A percentile compares a stretch with the other conserved stretches of the same genome.
These are phyloP conservation scores for Sugiyamaella lignohabitans DNA, from an alignment of 805 yeast genomes.

Conservation along the genomic window DNA sequence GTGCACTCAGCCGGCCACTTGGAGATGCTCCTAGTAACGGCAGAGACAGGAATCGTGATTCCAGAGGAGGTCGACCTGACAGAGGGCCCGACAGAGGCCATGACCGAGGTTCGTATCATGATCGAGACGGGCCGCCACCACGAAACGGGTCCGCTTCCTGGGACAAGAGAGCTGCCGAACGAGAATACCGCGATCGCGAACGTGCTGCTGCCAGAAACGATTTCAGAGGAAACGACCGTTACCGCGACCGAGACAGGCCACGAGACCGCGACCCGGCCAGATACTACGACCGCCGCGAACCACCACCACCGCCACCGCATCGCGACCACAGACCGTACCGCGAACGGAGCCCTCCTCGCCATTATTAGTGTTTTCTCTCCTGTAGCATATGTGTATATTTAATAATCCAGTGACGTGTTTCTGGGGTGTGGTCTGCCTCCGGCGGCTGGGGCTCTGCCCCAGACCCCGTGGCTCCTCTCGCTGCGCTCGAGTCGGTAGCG, in stretches of 20 bases:
- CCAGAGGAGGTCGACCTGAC: background rate
- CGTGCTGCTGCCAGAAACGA: no score
- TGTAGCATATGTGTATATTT: no score
- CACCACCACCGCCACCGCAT: background rate
- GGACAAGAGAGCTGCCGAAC: background rate
- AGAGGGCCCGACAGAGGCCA: background rate
- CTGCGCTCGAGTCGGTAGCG: no score
- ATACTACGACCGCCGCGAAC: no score
- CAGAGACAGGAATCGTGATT: background rate
- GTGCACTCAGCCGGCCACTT: constrained; percentile 6
- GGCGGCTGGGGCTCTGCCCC: no score
- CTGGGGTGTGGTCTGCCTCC: no score
- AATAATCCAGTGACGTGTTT: no score
- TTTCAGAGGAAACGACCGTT: no score
- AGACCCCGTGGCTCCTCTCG: no score
- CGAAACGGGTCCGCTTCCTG: no score
- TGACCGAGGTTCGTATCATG: background rate
- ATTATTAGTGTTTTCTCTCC: constrained; percentile 3
- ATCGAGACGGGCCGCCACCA: constrained; percentile 8
- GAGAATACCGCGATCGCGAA: constrained; percentile 7
- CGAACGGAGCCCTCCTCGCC: constrained; percentile 15
- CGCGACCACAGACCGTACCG: constrained; percentile 5
- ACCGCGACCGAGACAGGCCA: background rate
- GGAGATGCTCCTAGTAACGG: constrained; percentile 13
- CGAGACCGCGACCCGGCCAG: background rate